Conservation (phyloP, 345 rosid species). For the Sisymbrium irio region DNA sequence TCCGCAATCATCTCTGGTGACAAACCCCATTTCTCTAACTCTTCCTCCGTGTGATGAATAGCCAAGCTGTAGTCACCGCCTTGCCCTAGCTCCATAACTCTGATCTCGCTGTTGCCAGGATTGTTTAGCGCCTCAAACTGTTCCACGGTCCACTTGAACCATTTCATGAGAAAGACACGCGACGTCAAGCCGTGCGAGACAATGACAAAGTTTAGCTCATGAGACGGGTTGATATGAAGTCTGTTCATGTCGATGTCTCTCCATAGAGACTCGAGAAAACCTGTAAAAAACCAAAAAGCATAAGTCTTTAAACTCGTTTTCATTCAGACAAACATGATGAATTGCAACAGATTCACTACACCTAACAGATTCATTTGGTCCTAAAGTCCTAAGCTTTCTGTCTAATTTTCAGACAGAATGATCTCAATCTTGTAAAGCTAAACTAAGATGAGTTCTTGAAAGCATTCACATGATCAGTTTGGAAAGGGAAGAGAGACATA, state of each 20-base stretch:
- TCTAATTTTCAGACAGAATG: no score
- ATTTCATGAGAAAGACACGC: conserved; percentile 93
- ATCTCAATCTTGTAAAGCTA: no score
- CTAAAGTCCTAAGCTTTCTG: no score
- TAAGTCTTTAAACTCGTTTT: no score
- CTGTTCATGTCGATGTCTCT: conserved; percentile 92
- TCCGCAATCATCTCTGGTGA: conserved; percentile 82
- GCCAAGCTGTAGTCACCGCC: conserved; percentile 93
- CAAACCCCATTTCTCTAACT: conserved; percentile 74
- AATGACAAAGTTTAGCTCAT: conserved; percentile 80
- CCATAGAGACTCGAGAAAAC: conserved; percentile 95
- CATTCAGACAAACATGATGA: no score
- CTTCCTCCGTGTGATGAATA: conserved; percentile 74
- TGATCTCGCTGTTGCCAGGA: conserved; percentile 63
- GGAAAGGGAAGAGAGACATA: conserved; percentile 31
- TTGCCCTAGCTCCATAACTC: conserved; percentile 78
- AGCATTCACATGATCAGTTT: no score
- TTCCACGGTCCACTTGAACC: conserved; percentile 97
- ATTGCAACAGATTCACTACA: no score
- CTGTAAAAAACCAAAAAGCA: conserved; percentile 43
- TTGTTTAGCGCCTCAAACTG: conserved; percentile 81
- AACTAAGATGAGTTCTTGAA: no score
- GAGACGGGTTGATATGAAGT: conserved; percentile 50
- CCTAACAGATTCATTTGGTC: no score
- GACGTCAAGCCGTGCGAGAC: conserved; percentile 77